phyloP scores from a whole-genome alignment of 306 rosid species.

The Cucumis melo region DNA sequence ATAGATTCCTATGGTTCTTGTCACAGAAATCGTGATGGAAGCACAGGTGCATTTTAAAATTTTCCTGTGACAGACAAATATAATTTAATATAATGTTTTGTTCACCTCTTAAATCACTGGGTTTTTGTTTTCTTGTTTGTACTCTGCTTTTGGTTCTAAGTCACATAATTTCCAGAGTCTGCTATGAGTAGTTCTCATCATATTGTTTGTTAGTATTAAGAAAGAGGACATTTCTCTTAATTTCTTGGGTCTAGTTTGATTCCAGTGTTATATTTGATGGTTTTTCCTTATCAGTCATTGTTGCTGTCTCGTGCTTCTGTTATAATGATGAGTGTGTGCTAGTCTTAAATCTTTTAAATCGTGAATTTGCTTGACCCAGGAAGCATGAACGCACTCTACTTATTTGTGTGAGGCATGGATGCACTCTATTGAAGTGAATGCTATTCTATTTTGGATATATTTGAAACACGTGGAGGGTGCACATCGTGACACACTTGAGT shows the following conservation, averaged over 20 bases:
- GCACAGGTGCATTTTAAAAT: constrained; percentile 1
- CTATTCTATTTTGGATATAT: neutral
- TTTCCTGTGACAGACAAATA: neutral
- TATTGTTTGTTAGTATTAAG: neutral
- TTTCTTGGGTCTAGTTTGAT: neutral
- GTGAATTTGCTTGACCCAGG: neutral
- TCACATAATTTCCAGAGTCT: neutral
- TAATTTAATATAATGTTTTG: neutral
- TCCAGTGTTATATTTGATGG: neutral
- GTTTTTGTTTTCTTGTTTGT: neutral
- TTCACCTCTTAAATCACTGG: neutral
- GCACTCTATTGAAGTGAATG: neutral
- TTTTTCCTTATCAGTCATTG: neutral
- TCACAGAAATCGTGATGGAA: constrained; percentile 75
- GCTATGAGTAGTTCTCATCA: neutral
- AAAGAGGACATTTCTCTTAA: neutral
- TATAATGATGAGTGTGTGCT: neutral
- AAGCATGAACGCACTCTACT: neutral
- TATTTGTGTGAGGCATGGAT: neutral
- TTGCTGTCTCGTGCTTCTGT: neutral
- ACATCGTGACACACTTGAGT: neutral
- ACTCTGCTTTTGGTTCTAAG: neutral
- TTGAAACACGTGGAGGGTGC: neutral
- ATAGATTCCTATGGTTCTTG: constrained; percentile 93
- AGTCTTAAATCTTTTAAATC: neutral